Base-by-base conservation (phyloP, 164 flowering plant genomes). In the Akebia trifoliata region DNA sequence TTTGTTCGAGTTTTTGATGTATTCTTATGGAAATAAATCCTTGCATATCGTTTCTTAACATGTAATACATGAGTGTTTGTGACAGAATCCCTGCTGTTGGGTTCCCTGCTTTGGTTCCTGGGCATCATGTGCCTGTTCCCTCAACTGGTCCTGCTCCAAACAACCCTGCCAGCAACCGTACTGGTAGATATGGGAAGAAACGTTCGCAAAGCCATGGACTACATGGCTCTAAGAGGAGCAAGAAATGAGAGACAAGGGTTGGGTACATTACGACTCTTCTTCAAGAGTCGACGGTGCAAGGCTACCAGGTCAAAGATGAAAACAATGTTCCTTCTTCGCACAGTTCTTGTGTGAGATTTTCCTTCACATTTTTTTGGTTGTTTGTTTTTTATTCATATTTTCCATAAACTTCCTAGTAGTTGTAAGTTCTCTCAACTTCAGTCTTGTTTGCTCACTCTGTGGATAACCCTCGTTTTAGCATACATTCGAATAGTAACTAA, bases 21-120 rank as follows among this genome's bases (percentile, higher is more conserved):
- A n/a, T n/a, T n/a, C n/a, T n/a, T n/a, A n/a, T n/a, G n/a, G n/a
- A n/a, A n/a, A n/a, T n/a, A n/a, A 32, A 7, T 37, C 10, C 0
- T 29, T n/a, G 9, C 21, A 24, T 28, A 9, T 34, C 12, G 20
- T 52, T 48, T 11, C 8, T 38, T 55, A n/a, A n/a, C n/a, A n/a
- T n/a, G n/a, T n/a, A n/a, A n/a, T n/a, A n/a, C 35, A 28, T 65
- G 44, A 47, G 34, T 72, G 5, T 12, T 50, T 38, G 65, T 38
- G 65, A 64, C 95, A 92, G 98, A 93, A 93, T 79, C 90, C 97
- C 98, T 93, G 98, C 98, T 85, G 98, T 81, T 93, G 98, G 98
- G 91, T 93, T 93, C 97, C 98, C 98, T 93, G 98, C 84, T 93
- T 74, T 87, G 98, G 92, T 81, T 84, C 72, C 71, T 84, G 84